phyloP scores from a whole-genome alignment of 1,139 yeast species.

The Diutina rugosa region DNA sequence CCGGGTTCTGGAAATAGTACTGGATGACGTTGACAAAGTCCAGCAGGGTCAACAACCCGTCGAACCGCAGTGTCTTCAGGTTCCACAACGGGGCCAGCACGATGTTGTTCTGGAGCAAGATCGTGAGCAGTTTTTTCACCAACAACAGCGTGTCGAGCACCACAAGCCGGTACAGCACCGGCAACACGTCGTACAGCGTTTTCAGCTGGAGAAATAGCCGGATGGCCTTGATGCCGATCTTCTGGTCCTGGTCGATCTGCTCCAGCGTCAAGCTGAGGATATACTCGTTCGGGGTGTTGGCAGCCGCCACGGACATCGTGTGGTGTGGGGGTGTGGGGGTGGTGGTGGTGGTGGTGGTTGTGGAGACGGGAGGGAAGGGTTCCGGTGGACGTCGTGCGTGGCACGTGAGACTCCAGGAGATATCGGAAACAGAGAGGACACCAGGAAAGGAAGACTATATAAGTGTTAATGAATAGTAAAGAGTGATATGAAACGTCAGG shows the following conservation, averaged over 20 bases:
- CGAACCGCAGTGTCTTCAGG: slow-evolving; percentile 76
- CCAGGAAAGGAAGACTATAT: no score
- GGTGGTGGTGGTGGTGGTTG: background rate
- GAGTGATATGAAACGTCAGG: no score
- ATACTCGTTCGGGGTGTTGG: slow-evolving; percentile 17
- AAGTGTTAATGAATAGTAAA: no score
- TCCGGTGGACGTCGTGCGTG: background rate
- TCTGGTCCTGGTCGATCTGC: slow-evolving; percentile 46
- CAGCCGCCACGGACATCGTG: background rate
- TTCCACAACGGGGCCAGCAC: slow-evolving; percentile 98
- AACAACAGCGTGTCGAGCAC: slow-evolving; percentile 86
- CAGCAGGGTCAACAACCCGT: slow-evolving; percentile 83
- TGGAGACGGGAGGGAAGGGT: background rate
- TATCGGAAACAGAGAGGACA: no score
- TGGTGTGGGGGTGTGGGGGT: background rate
- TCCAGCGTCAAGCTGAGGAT: slow-evolving; percentile 28
- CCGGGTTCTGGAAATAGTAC: slow-evolving; percentile 86
- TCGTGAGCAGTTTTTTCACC: slow-evolving; percentile 84
- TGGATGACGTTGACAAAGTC: slow-evolving; percentile 95
- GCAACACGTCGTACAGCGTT: slow-evolving; percentile 92
- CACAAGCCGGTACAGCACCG: slow-evolving; percentile 86
- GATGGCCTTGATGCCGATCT: slow-evolving; percentile 62
- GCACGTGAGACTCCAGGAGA: no score
- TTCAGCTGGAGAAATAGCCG: slow-evolving; percentile 76
- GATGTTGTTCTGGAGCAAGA: slow-evolving; percentile 81